These are phyloP conservation scores for Beauveria pseudobassiana DNA, from an alignment of 2,329 filamentous ascomycete genomes.

Conservation along the genomic window DNA sequence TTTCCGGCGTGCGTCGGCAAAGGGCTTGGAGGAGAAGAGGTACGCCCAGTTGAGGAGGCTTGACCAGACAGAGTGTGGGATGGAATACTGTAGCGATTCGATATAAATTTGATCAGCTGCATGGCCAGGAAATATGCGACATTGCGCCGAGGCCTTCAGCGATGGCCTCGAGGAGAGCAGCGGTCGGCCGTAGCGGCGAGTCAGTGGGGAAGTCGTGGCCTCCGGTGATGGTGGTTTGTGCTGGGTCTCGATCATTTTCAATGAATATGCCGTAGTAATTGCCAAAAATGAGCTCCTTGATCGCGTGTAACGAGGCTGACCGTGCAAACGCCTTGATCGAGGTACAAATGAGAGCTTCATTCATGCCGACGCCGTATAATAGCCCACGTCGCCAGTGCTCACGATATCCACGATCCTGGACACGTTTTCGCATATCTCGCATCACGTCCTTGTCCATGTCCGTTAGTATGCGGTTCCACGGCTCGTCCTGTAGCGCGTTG, in stretches of 20 bases:
- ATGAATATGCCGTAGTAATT: slow-evolving; percentile 25
- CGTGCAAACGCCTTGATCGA: slow-evolving; percentile 36
- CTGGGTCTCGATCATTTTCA: slow-evolving; percentile 14
- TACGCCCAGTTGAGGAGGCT: slow-evolving; percentile 62
- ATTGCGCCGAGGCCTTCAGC: slow-evolving; percentile 63
- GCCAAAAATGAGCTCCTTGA: slow-evolving; percentile 26
- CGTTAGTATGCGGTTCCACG: slow-evolving; percentile 23
- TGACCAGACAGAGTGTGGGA: slow-evolving; percentile 54
- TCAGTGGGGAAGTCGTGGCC: slow-evolving; percentile 34
- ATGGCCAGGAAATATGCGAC: slow-evolving; percentile 53
- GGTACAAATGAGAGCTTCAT: slow-evolving; percentile 33
- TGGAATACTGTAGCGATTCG: slow-evolving; percentile 50
- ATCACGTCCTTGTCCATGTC: slow-evolving; percentile 19
- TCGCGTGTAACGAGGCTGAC: slow-evolving; percentile 25
- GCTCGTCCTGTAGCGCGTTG: slow-evolving; percentile 20
- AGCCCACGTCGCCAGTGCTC: slow-evolving; percentile 22
- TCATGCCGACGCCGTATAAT: slow-evolving; percentile 21
- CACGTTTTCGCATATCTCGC: slow-evolving; percentile 21
- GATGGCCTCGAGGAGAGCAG: slow-evolving; percentile 54
- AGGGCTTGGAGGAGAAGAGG: slow-evolving; percentile 39
- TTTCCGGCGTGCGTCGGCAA: slow-evolving; percentile 28
- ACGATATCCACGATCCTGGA: slow-evolving; percentile 19
- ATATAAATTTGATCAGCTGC: slow-evolving; percentile 54
- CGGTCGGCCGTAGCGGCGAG: slow-evolving; percentile 52
- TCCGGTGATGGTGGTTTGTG: slow-evolving; percentile 20